A percentile compares a stretch with the other conserved stretches of the same genome.
These are phyloP conservation scores for Myxozyma kluyveri DNA, from an alignment of 805 yeast genomes.

Conservation along the genomic window DNA sequence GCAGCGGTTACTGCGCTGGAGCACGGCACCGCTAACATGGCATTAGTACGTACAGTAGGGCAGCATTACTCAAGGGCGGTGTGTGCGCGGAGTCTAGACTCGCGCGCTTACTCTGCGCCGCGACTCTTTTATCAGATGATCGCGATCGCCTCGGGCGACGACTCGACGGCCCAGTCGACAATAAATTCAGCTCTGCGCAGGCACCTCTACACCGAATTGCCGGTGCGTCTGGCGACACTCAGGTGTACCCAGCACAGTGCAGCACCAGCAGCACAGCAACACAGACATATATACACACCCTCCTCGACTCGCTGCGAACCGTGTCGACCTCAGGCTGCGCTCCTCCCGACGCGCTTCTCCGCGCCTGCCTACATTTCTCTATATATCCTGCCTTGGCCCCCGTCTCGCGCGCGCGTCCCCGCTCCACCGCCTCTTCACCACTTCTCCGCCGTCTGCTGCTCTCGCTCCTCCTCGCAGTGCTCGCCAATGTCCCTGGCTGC, in stretches of 20 bases:
- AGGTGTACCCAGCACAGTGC: too few relatives aligned
- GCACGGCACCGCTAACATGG: too few relatives aligned
- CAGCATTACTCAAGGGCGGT: too few relatives aligned
- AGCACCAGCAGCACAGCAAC: too few relatives aligned
- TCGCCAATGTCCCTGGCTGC: too few relatives aligned
- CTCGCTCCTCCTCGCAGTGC: background rate
- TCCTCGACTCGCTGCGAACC: background rate
- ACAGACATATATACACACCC: too few relatives aligned
- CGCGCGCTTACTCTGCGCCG: background rate
- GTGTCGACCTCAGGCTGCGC: background rate
- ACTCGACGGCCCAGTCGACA: constrained; percentile 4
- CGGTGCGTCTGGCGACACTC: background rate
- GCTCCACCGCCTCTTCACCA: background rate
- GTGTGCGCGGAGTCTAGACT: background rate
- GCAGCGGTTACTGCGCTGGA: too few relatives aligned
- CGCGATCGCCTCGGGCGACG: constrained; percentile 12
- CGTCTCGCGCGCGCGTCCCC: too few relatives aligned
- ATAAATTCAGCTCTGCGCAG: background rate
- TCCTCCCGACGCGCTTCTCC: background rate
- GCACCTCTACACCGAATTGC: background rate
- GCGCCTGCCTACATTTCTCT: constrained; percentile 3
- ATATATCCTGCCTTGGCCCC: too few relatives aligned
- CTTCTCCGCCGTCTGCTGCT: background rate
- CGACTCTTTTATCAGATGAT: constrained; percentile 20
- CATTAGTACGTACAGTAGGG: too few relatives aligned